These are phyloP conservation scores for Cercospora citrullina DNA, from an alignment of 2,329 filamentous ascomycete species.

Conservation along the genomic window DNA sequence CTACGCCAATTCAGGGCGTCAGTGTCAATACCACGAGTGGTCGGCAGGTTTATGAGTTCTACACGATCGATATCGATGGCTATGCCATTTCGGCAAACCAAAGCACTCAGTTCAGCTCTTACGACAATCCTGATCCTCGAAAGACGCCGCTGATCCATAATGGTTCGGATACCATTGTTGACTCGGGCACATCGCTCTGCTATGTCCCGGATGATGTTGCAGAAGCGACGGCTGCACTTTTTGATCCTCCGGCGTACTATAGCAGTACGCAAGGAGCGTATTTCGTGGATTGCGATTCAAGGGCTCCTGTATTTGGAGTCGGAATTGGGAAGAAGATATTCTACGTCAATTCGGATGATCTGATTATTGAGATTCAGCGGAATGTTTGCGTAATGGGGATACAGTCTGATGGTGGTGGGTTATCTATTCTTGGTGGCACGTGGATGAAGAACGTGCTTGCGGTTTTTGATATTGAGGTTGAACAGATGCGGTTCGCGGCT, in stretches of 20 bases:
- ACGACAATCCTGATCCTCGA: conserved; percentile 22
- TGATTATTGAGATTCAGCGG: conserved; percentile 30
- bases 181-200: conserved; percentile 47
- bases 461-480: conserved; percentile 53
- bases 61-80: conserved; percentile 41
- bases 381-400: conserved; percentile 39
- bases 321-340: conserved; percentile 42
- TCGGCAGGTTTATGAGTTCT: conserved; percentile 41
- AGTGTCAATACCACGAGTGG: conserved; percentile 33
- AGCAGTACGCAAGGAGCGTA: conserved; percentile 37
- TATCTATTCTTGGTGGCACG: conserved; percentile 48
- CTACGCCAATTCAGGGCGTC: conserved; percentile 39
- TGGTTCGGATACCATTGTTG: conserved; percentile 46
- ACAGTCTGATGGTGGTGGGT: conserved; percentile 34
- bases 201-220: conserved; percentile 45
- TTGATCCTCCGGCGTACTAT: conserved; percentile 45
- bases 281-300: conserved; percentile 46
- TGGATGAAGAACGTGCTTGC: conserved; percentile 54
- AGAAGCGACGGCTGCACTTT: conserved; percentile 43
- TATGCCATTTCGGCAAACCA: conserved; percentile 32
- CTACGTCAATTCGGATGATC: conserved; percentile 35
- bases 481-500: conserved; percentile 50
- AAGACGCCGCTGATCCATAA: conserved; percentile 30
- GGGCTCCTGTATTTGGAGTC: conserved; percentile 45
- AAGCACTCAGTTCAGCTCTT: conserved; percentile 31